These are phyloP conservation scores for Massariosphaeria phaeospora DNA, from an alignment of 495 filamentous ascomycete species.

Conservation along the genomic window DNA sequence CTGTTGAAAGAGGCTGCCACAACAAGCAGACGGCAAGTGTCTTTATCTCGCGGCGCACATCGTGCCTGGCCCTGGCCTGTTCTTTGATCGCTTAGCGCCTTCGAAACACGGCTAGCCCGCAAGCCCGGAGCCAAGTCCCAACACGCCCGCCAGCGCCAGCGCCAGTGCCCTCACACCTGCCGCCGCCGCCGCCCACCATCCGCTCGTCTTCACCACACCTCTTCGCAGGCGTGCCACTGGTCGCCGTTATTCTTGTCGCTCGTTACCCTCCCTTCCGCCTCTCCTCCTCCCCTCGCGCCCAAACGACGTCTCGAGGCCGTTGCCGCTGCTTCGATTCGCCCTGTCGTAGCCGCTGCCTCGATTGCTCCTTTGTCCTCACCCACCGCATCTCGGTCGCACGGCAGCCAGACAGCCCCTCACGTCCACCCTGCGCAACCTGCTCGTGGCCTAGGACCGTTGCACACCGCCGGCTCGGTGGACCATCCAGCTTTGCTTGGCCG, in stretches of 20 bases:
- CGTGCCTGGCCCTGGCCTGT: background rate
- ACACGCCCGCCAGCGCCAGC: background rate
- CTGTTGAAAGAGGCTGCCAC: too few species aligned
- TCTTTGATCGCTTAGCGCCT: conserved; percentile 1
- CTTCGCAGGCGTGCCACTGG: conserved; percentile 14
- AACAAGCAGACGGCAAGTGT: too few species aligned
- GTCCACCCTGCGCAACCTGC: background rate
- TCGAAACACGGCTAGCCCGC: conserved; percentile 22
- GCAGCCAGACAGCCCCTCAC: conserved; percentile 4
- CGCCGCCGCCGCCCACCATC: background rate
- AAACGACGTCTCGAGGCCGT: background rate
- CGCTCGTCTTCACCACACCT: background rate
- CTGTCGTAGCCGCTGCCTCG: conserved; percentile 5
- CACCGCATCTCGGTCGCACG: conserved; percentile 14
- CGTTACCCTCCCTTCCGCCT: conserved; percentile 29
- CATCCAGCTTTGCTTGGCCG: background rate
- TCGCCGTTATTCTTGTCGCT: conserved; percentile 27
- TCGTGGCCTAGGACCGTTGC: conserved; percentile 11
- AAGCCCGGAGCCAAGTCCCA: background rate
- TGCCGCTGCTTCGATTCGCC: conserved; percentile 6
- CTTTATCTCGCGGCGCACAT: background rate
- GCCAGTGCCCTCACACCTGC: background rate
- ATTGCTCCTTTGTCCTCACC: conserved; percentile 24
- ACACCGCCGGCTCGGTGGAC: conserved; percentile 9
- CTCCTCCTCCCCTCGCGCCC: background rate